A percentile compares a stretch with the other conserved stretches of the same genome.
Evolutionary conservation across 192 early-diverging fungal species (phyloP).

Genomic region (Mortierella claussenii): DNA sequence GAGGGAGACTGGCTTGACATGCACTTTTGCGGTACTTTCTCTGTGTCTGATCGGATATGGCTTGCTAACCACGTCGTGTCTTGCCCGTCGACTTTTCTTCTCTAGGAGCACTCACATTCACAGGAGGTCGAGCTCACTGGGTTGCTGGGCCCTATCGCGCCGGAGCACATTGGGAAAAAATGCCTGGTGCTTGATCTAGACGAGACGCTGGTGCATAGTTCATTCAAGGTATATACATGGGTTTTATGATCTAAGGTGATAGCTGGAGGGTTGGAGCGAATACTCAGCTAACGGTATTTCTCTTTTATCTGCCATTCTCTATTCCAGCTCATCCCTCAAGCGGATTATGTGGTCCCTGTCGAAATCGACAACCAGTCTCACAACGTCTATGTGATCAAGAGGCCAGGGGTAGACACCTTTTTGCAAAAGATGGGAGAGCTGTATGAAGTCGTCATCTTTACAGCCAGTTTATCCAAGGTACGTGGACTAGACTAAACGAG

Average conservation of each 20-base stretch:
- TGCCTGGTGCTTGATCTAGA: conserved; percentile 97
- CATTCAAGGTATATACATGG: conserved; percentile 78
- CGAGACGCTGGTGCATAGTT: conserved; percentile 97
- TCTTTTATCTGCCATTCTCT: no score
- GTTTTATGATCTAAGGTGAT: no score
- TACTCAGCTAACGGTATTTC: no score
- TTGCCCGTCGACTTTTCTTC: no score
- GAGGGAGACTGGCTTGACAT: no score
- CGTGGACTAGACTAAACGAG: no score
- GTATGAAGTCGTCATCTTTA: conserved; percentile 96
- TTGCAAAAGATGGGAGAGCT: conserved; percentile 85
- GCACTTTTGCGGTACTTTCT: no score
- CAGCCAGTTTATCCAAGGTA: conserved; percentile 91
- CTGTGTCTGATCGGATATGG: no score
- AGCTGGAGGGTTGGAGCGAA: no score
- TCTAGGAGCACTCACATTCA: conserved; percentile 24
- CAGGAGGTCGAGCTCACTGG: conserved; percentile 46
- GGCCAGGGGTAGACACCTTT: conserved; percentile 96
- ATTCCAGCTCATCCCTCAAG: conserved; percentile 66
- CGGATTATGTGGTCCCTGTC: conserved; percentile 94
- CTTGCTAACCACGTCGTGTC: no score
- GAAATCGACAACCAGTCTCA: conserved; percentile 92
- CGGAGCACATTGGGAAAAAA: conserved; percentile 79
- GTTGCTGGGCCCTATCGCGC: conserved; percentile 76
- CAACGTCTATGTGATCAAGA: conserved; percentile 95